phyloP scores from a whole-genome alignment of 176 grass and related monocot species.

The Chrysopogon serrulatus region DNA sequence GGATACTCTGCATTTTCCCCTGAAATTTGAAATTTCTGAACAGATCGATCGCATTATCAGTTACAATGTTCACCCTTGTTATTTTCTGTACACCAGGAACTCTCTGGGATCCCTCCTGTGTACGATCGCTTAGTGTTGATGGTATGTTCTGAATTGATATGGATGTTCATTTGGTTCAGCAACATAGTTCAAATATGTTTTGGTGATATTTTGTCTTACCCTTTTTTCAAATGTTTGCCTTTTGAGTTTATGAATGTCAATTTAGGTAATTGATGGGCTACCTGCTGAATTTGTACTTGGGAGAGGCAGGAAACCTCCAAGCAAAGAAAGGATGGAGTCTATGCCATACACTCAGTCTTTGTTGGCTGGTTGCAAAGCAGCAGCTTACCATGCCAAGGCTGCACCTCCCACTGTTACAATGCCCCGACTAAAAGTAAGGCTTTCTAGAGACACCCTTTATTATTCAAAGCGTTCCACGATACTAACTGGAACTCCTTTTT shows the following conservation, averaged over 20 bases:
- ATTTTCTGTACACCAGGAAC: conserved; percentile 43
- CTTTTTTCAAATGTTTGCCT: not conserved
- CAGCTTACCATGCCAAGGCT: conserved; percentile 92
- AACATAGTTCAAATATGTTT: conserved; percentile 2
- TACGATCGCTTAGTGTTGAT: conserved; percentile 84
- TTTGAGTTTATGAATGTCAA: conserved; percentile 47
- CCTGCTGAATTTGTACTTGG: conserved; percentile 93
- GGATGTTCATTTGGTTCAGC: not conserved
- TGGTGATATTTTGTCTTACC: not conserved
- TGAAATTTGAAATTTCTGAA: not conserved
- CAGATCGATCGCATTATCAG: not conserved
- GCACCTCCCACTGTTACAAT: conserved; percentile 92
- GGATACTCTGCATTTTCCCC: not conserved
- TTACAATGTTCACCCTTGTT: not conserved
- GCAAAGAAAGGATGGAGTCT: conserved; percentile 55
- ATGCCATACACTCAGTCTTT: conserved; percentile 91
- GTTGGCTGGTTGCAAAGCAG: conserved; percentile 56
- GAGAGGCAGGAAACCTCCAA: conserved; percentile 56
- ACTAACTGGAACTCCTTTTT: not conserved
- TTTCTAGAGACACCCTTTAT: not conserved
- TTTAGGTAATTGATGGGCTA: conserved; percentile 93
- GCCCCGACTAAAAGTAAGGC: conserved; percentile 84
- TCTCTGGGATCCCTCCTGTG: conserved; percentile 53
- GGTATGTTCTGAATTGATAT: conserved; percentile 49
- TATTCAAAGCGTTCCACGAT: not conserved